Evolutionary conservation across 2,329 filamentous ascomycete species (phyloP).

Genomic region (Sclerotinia sclerotiorum): DNA sequence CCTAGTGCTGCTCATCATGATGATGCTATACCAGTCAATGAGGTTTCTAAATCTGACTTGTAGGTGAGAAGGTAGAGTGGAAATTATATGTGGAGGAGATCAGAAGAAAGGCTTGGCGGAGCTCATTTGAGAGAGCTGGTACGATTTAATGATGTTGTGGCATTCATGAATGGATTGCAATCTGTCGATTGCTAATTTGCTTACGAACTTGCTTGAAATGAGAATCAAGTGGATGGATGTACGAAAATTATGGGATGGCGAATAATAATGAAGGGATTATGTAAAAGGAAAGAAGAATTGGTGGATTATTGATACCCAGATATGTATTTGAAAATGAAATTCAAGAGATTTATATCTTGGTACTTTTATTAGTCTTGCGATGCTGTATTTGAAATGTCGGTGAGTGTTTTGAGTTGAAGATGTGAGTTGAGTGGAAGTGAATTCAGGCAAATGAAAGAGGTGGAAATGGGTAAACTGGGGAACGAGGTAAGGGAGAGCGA

Average conservation of each 20-base stretch:
- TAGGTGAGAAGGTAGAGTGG: neutral
- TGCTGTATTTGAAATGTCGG: too few species aligned
- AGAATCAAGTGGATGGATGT: neutral
- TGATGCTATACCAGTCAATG: constrained; percentile 6
- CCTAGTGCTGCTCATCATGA: constrained; percentile 14
- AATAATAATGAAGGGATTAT: constrained; percentile 5
- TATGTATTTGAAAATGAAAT: neutral
- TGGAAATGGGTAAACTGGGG: too few species aligned
- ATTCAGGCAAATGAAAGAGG: too few species aligned
- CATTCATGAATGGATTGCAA: neutral
- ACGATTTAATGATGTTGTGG: constrained; percentile 11
- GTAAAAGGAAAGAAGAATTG: neutral
- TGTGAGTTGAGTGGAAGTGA: too few species aligned
- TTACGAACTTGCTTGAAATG: neutral
- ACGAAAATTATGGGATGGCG: neutral
- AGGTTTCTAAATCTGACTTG: constrained; percentile 16
- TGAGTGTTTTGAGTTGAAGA: too few species aligned
- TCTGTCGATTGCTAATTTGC: neutral
- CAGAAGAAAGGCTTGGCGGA: neutral
- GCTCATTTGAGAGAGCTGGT: neutral
- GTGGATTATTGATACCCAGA: constrained; percentile 14
- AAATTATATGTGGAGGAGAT: too few species aligned
- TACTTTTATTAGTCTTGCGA: neutral
- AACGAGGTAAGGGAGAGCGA: too few species aligned
- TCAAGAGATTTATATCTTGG: neutral